Percentiles rank a stretch among this genome's conserved stretches.
phyloP scores from a whole-genome alignment of 176 grass and related monocot genomes.

The Tillandsia leiboldiana region DNA sequence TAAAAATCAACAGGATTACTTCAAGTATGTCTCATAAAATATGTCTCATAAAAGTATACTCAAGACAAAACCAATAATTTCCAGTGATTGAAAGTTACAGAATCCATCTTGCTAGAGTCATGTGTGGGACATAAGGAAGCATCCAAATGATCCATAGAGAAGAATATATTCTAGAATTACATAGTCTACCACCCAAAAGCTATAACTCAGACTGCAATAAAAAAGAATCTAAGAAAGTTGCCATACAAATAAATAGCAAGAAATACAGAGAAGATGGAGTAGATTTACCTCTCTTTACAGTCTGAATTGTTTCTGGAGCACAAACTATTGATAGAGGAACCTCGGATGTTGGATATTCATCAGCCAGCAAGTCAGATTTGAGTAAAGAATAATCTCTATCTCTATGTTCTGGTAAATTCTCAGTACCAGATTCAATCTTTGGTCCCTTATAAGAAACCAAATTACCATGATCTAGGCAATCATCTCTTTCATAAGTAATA shows the following conservation, averaged over 20 bases:
- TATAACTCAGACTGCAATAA: not conserved
- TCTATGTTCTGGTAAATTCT: not conserved
- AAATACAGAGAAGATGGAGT: not conserved
- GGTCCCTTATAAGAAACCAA: not conserved
- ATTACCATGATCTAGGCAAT: conserved; percentile 5
- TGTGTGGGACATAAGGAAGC: no score
- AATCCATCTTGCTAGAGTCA: no score
- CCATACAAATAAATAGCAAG: not conserved
- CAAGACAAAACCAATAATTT: not conserved
- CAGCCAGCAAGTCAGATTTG: not conserved
- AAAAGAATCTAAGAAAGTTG: not conserved
- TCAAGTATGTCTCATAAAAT: not conserved
- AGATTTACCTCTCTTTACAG: conserved; percentile 19
- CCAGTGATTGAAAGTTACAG: no score
- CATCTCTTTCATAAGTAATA: not conserved
- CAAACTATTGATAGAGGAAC: conserved; percentile 5
- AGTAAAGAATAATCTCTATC: conserved; percentile 1
- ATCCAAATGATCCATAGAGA: no score
- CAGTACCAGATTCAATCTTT: not conserved
- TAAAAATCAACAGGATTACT: not conserved
- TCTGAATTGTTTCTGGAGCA: conserved; percentile 3
- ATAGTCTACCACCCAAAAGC: no score
- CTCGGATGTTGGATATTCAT: conserved; percentile 10
- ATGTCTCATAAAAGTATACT: not conserved
- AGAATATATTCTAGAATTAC: no score